Base-by-base conservation (phyloP, 1,284 basidiomycete genomes). In the Chondrostereum purpureum region DNA sequence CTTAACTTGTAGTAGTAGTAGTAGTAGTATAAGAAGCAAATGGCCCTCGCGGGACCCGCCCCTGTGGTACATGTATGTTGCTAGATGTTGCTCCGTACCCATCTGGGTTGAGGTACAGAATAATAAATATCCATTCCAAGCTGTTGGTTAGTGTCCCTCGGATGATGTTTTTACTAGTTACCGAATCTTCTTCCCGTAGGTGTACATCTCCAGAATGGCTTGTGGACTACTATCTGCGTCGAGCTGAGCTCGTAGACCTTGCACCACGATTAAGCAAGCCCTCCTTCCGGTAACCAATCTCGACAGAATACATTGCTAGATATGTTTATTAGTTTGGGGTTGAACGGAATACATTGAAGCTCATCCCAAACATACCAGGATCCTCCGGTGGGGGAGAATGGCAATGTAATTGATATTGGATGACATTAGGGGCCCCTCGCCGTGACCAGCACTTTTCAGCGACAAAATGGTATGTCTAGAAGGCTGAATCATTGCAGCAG, bases 71-170 rank as follows among this genome's bases (percentile, higher is more conserved):
- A n/a, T n/a, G n/a, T n/a, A n/a, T n/a, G n/a, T n/a, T n/a, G n/a
- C n/a, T n/a, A n/a, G n/a, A n/a, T n/a, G n/a, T n/a, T n/a, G 49
- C 54, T 37, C 54, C 54, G 24, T 54, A 33, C 17, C 45, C 31
- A 45, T 56, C 33, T 21, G 48, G 35, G 24, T 48, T 52, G 36
- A 56, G 21, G 20, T 41, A 24, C 19, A 53, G 16, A 20, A 52
- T 14, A 18, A 53, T 41, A 40, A 55, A 56, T 31, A 56, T 55
- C 53, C 53, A 56, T 12, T 43, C 33, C 8, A 39, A 45, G 33
- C 54, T 51, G 45, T 51, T 48, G 44, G 51, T 53, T 44, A 54
- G 46, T 27, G 50, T 53, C n/a, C 55, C 51, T 43, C 53, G 50
- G 34, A 53, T 17, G 34, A 50, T 38, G 21, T 41, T 31, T 50